Percentiles rank a stretch among this genome's conserved stretches.
Evolutionary conservation across 139 green algal genomes (phyloP).

Genomic region (Chlorella sp.): DNA sequence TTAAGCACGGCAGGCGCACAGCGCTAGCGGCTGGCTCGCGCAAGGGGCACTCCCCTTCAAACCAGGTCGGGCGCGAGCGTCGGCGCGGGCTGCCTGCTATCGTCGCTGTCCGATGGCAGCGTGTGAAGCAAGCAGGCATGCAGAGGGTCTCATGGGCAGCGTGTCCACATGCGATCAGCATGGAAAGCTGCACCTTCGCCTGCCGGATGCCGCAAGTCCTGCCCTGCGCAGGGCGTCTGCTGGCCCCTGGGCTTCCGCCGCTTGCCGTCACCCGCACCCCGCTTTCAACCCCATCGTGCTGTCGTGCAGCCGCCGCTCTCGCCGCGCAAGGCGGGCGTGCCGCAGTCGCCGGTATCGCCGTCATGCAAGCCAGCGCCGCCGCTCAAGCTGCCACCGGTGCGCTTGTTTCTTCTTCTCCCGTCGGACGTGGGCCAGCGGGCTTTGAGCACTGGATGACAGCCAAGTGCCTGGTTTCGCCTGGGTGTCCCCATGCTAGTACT

Average conservation of each 20-base stretch:
- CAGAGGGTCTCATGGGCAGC: no score
- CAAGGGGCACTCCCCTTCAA: conserved; percentile 21
- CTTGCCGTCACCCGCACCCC: background rate
- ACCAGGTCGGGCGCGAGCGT: background rate
- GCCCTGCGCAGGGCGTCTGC: no score
- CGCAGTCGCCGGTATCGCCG: conserved; percentile 66
- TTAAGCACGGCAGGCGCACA: conserved; percentile 65
- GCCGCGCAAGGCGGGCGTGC: conserved; percentile 75
- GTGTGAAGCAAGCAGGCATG: no score
- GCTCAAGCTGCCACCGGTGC: conserved; percentile 34
- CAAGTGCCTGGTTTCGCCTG: no score
- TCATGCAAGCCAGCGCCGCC: conserved; percentile 30
- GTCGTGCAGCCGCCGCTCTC: conserved; percentile 85
- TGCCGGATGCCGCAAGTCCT: no score
- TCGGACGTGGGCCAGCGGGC: no score
- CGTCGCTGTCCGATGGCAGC: no score
- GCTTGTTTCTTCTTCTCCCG: background rate
- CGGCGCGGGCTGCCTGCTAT: background rate
- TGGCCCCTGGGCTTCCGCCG: background rate
- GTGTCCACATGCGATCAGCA: no score
- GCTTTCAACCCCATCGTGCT: no score
- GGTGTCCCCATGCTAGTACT: no score
- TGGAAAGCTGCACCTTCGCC: no score
- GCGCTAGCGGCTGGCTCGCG: background rate
- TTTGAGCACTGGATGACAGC: no score